These are phyloP conservation scores for Santalum album DNA, from an alignment of 164 flowering plant species.

Conservation along the genomic window DNA sequence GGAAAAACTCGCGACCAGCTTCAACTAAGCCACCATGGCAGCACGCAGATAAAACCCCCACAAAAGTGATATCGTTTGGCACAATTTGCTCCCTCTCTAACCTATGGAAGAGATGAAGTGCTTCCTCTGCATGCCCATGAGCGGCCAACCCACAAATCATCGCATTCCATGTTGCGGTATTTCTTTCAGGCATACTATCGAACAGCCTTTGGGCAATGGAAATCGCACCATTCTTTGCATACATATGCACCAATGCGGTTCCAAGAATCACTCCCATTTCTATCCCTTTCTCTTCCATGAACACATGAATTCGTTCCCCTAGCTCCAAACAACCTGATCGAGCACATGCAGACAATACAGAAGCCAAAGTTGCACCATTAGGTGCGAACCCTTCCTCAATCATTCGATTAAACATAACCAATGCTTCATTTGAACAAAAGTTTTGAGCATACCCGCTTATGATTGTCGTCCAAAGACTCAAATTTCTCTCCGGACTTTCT, in stretches of 20 bases:
- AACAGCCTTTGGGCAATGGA: slow-evolving; percentile 30
- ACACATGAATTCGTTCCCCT: slow-evolving; percentile 38
- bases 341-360: slow-evolving; percentile 62
- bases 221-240: slow-evolving; percentile 56
- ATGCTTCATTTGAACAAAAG: slow-evolving; percentile 31
- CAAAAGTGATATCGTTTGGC: slow-evolving; percentile 45
- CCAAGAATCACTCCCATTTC: slow-evolving; percentile 47
- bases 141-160: slow-evolving; percentile 57
- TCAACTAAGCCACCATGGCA: slow-evolving; percentile 56
- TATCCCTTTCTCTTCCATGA: slow-evolving; percentile 31
- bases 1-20: slow-evolving; percentile 35
- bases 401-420: slow-evolving; percentile 49
- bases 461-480: slow-evolving; percentile 55
- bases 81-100: slow-evolving; percentile 21
- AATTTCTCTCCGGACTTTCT: slow-evolving; percentile 32
- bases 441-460: slow-evolving; percentile 57
- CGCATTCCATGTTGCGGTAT: slow-evolving; percentile 54
- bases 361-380: slow-evolving; percentile 35
- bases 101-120: slow-evolving; percentile 32
- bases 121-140: slow-evolving; percentile 50
- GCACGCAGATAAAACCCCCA: slow-evolving; percentile 61
- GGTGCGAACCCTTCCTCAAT: slow-evolving; percentile 39
- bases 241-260: slow-evolving; percentile 65
- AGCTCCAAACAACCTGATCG: slow-evolving; percentile 38
- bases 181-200: slow-evolving; percentile 35